Evolutionary conservation across 2,329 filamentous ascomycete genomes (phyloP), one percentile per base, ranked within the genome.

Genomic region (Sporothrix sp.): DNA sequence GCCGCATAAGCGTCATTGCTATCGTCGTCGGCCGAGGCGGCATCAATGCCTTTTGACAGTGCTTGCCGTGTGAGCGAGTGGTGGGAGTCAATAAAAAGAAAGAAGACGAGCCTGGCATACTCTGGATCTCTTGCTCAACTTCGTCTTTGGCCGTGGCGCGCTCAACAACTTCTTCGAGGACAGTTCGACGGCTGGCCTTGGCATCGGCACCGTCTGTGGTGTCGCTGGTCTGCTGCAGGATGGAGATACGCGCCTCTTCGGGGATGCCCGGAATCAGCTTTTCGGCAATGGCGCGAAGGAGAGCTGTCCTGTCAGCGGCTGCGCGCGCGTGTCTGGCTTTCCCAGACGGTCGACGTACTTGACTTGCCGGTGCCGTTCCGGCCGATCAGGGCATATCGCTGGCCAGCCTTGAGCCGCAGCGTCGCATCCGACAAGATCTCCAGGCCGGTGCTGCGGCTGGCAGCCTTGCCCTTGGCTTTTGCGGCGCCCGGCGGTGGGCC

Each of bases 331-430:
- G 14, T 32, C 25, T 4, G 8, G 13, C 7, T 28, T 7, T 16
- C 20, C 13, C 28, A 13, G 4, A 4, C 7, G 6, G 2, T 14
- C 1, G 20, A 48, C 74, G 64, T 65, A 84, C 81, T 91, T 4
- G 85, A 90, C 62, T 94, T 94, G 6, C 87, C 88, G 2, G 82
- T 84, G 1, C 87, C 87, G 65, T 94, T 94, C 7, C 85, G 75
- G 0, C 87, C 88, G 18, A 91, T 72, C 2, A 94, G 70, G 0
- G 86, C 87, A 70, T 94, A 94, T 54, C 85, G 75, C 40, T 81
- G 73, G 0, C 85, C 83, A 45, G 81, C 78, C 57, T 91, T 86
- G 3, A 94, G 68, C 21, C 81, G 78, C 32, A 94, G 67, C 51
- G 81, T 81, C 1, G 84, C 84, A 62, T 84, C 79, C 9, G 71